Conservation (phyloP, 305 asterid genomes). For the Ajuga reptans region DNA sequence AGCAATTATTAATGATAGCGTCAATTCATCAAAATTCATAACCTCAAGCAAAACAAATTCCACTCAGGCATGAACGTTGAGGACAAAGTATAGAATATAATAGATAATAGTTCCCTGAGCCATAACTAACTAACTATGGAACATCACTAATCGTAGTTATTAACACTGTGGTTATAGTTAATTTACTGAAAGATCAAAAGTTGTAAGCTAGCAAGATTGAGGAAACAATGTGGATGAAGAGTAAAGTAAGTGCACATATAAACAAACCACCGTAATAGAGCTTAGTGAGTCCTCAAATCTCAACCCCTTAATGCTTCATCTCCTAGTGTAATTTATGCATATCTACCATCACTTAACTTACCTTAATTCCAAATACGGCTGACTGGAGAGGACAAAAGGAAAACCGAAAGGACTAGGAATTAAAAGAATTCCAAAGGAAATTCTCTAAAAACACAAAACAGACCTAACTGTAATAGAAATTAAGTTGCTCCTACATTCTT, state of each 20-base stretch:
- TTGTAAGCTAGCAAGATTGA: conserved; percentile 4
- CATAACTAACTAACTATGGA: conserved; percentile 13
- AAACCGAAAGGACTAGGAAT: background rate
- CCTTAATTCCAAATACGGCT: background rate
- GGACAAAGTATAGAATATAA: background rate
- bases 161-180: background rate
- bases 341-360: background rate
- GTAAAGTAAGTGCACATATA: background rate
- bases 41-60: conserved; percentile 3
- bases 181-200: background rate
- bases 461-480: background rate
- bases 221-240: conserved; percentile 14
- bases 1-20: background rate
- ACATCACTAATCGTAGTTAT: too few relatives aligned
- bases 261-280: conserved; percentile 4
- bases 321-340: background rate
- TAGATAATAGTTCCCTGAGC: background rate
- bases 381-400: background rate
- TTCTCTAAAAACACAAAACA: background rate
- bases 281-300: conserved; percentile 15
- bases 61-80: background rate
- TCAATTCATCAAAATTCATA: background rate
- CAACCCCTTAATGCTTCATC: conserved; percentile 1
- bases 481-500: conserved; percentile 7
- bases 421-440: background rate